These are phyloP conservation scores for Aspergillus coremiiformis DNA, from an alignment of 495 filamentous ascomycete species.

Conservation along the genomic window DNA sequence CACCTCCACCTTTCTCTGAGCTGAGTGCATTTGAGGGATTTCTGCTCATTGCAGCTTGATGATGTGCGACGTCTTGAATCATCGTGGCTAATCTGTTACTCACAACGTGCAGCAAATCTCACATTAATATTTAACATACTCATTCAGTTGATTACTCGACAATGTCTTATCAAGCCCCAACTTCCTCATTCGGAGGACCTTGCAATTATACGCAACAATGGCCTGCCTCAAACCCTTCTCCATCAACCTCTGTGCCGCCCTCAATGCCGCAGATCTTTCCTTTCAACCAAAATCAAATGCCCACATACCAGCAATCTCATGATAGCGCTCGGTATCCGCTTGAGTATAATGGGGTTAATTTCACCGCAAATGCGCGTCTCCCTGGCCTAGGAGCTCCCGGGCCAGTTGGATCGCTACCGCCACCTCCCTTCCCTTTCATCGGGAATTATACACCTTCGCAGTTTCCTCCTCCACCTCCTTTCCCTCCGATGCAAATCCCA, in stretches of 20 bases:
- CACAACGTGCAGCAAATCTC: background rate
- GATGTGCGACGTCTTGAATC: conserved; percentile 13
- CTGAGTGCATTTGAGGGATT: background rate
- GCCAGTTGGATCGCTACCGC: conserved; percentile 19
- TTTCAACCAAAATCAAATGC: conserved; percentile 14
- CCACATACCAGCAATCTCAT: conserved; percentile 4
- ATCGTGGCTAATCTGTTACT: background rate
- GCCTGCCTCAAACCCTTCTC: conserved; percentile 21
- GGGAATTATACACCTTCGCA: conserved; percentile 22
- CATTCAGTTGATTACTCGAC: conserved; percentile 1
- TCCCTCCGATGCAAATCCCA: conserved; percentile 23
- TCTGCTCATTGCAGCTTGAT: background rate
- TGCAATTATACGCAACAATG: conserved; percentile 29
- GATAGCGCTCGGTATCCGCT: conserved; percentile 5
- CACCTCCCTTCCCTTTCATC: conserved; percentile 28
- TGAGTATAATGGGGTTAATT: conserved; percentile 19
- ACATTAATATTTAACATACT: background rate
- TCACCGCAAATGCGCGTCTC: conserved; percentile 25
- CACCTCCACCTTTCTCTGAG: conserved; percentile 3
- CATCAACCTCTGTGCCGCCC: conserved; percentile 11
- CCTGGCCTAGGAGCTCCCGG: conserved; percentile 17
- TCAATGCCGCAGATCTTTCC: conserved; percentile 20
- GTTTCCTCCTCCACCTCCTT: conserved; percentile 18
- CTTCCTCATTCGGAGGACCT: conserved; percentile 43
- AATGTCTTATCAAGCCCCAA: conserved; percentile 52